Evolutionary conservation across 2,329 filamentous ascomycete genomes (phyloP).

Genomic region (Apiospora phragmitis): DNA sequence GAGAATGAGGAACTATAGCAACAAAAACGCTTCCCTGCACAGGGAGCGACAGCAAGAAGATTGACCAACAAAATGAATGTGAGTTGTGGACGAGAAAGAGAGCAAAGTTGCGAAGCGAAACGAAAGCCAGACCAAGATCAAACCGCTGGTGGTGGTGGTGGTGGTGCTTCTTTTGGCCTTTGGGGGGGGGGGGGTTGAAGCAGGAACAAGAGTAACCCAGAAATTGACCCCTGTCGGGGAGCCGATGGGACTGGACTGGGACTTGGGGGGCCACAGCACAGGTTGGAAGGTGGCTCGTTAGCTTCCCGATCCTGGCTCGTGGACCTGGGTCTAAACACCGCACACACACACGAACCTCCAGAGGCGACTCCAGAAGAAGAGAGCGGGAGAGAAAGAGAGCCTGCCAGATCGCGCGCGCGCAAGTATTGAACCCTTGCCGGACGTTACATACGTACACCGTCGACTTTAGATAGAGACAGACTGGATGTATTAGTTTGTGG

Average conservation of each 20-base stretch:
- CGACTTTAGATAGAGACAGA: conserved; percentile 7
- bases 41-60: conserved; percentile 29
- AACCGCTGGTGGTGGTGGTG: conserved; percentile 11
- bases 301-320: conserved; percentile 2
- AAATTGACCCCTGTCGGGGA: conserved; percentile 7
- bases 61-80: conserved; percentile 38
- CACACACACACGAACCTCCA: conserved; percentile 1
- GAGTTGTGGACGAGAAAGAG: conserved; percentile 41
- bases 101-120: conserved; percentile 33
- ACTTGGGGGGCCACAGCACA: conserved; percentile 2
- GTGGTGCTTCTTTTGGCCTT: conserved; percentile 4
- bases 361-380: not conserved
- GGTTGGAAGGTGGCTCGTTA: conserved; percentile 1
- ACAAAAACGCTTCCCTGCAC: conserved; percentile 16
- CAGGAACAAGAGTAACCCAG: conserved; percentile 11
- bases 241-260: conserved; percentile 7
- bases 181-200: conserved; percentile 6
- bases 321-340: conserved; percentile 6
- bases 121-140: conserved; percentile 14
- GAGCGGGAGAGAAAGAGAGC: not conserved
- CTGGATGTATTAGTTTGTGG: not conserved
- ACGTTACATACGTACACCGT: conserved; percentile 4
- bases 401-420: not conserved
- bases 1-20: conserved; percentile 37
- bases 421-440: not conserved